These are phyloP conservation scores for Linum tenue DNA, from an alignment of 345 rosid genomes.

Conservation along the genomic window DNA sequence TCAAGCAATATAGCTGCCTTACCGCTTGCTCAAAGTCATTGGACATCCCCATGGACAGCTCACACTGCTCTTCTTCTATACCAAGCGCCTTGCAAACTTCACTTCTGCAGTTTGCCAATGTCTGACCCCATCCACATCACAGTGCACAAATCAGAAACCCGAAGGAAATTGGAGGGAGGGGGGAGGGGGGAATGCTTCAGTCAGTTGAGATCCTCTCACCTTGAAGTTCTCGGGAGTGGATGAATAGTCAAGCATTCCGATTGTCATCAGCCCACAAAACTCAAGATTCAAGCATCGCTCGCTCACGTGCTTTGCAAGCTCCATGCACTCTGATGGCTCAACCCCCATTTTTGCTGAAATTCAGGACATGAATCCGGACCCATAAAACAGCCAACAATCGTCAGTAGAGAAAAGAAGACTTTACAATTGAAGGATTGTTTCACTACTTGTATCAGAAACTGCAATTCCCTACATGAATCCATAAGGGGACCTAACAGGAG, in stretches of 20 bases:
- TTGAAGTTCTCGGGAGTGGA: conserved; percentile 95
- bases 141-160: not conserved
- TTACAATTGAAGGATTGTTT: too few relatives aligned
- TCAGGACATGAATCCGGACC: not conserved
- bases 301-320: conserved; percentile 63
- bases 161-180: not conserved
- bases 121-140: conserved; percentile 29
- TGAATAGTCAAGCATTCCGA: conserved; percentile 86
- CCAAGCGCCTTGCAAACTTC: conserved; percentile 78
- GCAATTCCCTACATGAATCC: too few relatives aligned
- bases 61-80: conserved; percentile 77
- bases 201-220: conserved; percentile 28
- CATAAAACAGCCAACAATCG: conserved; percentile 9
- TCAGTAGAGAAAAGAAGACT: not conserved
- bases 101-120: conserved; percentile 74
- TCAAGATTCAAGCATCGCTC: conserved; percentile 64
- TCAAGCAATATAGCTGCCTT: conserved; percentile 19
- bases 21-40: conserved; percentile 90
- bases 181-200: not conserved
- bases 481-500: not conserved
- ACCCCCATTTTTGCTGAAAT: conserved; percentile 83
- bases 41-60: conserved; percentile 98
- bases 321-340: conserved; percentile 74
- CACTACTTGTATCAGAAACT: too few relatives aligned
- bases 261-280: conserved; percentile 88